These are phyloP conservation scores for Solanum dulcamara DNA, from an alignment of 257 asterid species.

Conservation along the genomic window DNA sequence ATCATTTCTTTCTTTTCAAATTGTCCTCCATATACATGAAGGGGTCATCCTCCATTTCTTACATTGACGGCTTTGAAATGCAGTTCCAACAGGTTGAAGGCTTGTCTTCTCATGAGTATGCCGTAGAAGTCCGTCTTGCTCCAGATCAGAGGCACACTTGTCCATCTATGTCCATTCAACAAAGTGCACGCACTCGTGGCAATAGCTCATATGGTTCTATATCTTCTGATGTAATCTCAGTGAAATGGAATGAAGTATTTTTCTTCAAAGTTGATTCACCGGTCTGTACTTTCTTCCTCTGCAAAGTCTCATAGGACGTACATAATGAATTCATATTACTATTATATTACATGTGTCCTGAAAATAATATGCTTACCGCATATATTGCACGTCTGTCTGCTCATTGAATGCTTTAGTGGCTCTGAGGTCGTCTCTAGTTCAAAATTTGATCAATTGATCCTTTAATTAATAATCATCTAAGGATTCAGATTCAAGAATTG, in stretches of 20 bases:
- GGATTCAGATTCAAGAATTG: not conserved
- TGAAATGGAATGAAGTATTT: conserved; percentile 90
- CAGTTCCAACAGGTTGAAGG: conserved; percentile 68
- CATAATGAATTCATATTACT: not conserved
- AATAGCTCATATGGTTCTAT: conserved; percentile 29
- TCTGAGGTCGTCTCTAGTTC: not conserved
- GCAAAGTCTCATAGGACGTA: not conserved
- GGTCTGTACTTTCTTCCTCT: conserved; percentile 38
- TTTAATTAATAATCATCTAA: not conserved
- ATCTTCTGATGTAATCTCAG: conserved; percentile 38
- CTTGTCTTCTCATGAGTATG: conserved; percentile 55
- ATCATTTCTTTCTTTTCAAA: not conserved
- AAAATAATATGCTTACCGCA: not conserved
- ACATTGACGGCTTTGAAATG: conserved; percentile 17
- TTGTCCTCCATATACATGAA: not conserved
- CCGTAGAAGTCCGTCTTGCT: conserved; percentile 52
- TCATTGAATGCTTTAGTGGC: not conserved
- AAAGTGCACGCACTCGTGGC: conserved; percentile 77
- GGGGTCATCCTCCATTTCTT: not conserved
- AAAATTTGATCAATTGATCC: not conserved
- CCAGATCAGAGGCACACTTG: conserved; percentile 29
- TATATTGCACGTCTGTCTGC: not conserved
- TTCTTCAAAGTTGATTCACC: conserved; percentile 73
- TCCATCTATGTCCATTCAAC: conserved; percentile 36
- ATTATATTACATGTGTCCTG: not conserved